phyloP scores from a whole-genome alignment of 78 protist species.

The Chrysochromulina parva region DNA sequence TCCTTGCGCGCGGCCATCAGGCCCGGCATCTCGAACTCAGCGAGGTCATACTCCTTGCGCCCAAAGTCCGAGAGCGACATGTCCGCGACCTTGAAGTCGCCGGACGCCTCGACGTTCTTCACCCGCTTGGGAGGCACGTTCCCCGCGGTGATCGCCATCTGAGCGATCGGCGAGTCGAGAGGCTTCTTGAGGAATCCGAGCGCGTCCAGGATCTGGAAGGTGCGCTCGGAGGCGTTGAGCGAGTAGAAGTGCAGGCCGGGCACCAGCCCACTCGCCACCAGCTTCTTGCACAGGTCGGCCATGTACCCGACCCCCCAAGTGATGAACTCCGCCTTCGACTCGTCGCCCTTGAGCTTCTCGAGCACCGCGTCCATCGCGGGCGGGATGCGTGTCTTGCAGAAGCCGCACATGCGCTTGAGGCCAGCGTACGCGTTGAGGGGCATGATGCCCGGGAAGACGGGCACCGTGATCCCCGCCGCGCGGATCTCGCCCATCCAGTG shows the following conservation, averaged over 20 bases:
- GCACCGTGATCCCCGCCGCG: neutral
- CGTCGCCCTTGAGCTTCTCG: neutral
- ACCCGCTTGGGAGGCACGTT: no score
- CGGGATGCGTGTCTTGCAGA: constrained; percentile 21
- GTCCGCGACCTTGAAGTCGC: constrained; percentile 66
- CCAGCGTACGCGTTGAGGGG: neutral
- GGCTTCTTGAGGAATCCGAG: neutral
- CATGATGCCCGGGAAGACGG: constrained; percentile 29
- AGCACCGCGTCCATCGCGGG: neutral
- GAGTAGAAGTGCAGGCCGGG: constrained; percentile 24
- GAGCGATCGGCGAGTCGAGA: no score
- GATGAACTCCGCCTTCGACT: neutral
- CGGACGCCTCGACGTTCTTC: no score
- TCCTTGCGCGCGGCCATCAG: constrained; percentile 93
- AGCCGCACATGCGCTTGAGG: neutral
- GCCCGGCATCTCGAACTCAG: constrained; percentile 99
- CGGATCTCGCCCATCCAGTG: neutral
- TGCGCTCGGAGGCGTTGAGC: neutral
- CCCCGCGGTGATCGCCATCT: no score
- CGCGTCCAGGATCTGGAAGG: neutral
- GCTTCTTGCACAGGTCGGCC: neutral
- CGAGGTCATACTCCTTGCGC: constrained; percentile 79
- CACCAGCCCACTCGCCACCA: neutral
- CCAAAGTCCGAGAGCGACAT: constrained; percentile 93
- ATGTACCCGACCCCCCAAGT: neutral